phyloP scores from a whole-genome alignment of 2,329 filamentous ascomycete species.

The Penicillium nordicum region DNA sequence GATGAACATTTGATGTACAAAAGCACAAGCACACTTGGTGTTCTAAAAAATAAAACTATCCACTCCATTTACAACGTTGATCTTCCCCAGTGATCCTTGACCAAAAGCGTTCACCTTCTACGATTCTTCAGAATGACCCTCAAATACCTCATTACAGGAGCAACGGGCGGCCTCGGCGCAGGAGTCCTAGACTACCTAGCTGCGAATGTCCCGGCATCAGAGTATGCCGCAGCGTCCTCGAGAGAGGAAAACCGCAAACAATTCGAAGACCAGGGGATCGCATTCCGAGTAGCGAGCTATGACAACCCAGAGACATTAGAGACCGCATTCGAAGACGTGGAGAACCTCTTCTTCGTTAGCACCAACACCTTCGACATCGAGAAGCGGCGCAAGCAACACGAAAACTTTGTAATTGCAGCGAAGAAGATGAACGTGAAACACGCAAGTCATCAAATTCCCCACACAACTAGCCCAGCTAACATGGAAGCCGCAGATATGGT shows the following conservation, averaged over 20 bases:
- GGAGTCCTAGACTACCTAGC: conserved; percentile 34
- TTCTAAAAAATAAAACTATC: neutral
- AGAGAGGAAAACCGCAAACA: conserved; percentile 40
- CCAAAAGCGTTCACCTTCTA: neutral
- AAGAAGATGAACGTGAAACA: conserved; percentile 50
- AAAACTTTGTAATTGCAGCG: conserved; percentile 54
- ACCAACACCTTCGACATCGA: conserved; percentile 50
- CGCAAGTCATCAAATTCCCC: conserved; percentile 47
- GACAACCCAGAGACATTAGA: conserved; percentile 48
- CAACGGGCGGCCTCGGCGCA: conserved; percentile 37
- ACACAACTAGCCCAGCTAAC: conserved; percentile 35
- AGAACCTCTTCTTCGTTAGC: conserved; percentile 57
- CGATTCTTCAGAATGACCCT: conserved; percentile 24
- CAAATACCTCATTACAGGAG: conserved; percentile 40
- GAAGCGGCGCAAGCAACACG: conserved; percentile 48
- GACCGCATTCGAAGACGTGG: conserved; percentile 49
- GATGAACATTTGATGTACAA: neutral
- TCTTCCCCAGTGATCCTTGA: neutral
- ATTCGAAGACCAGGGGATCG: conserved; percentile 45
- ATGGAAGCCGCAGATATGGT: conserved; percentile 51
- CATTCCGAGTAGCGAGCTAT: conserved; percentile 53
- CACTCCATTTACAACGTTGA: neutral
- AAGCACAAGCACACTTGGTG: neutral
- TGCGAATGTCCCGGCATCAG: conserved; percentile 38
- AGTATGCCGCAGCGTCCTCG: conserved; percentile 51